Evolutionary conservation across 768 basidiomycete genomes (phyloP).

Genomic region (Candolleomyces aberdarensis): DNA sequence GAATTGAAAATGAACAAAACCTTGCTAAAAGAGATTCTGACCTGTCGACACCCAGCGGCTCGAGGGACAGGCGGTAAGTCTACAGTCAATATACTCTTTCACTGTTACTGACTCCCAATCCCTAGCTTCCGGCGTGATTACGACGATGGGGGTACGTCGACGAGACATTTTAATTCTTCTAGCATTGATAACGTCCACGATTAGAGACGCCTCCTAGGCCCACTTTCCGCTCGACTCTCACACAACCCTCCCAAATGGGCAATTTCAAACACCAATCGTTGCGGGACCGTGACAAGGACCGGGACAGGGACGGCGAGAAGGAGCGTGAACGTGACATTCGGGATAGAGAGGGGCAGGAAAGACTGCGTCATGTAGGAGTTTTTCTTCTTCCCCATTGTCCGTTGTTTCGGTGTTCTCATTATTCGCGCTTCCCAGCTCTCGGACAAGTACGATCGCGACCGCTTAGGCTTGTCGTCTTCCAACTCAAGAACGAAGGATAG

Average conservation of each 20-base stretch:
- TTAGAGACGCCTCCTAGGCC: constrained; percentile 57
- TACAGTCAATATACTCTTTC: constrained; percentile 8
- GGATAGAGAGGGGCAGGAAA: constrained; percentile 77
- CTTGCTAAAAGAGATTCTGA: constrained; percentile 71
- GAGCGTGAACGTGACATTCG: constrained; percentile 57
- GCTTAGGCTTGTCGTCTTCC: constrained; percentile 53
- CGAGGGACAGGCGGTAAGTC: constrained; percentile 67
- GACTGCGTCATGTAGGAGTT: constrained; percentile 66
- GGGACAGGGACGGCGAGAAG: constrained; percentile 45
- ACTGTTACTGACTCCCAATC: constrained; percentile 12
- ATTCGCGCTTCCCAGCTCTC: constrained; percentile 52
- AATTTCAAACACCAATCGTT: constrained; percentile 88
- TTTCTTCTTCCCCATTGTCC: constrained; percentile 1
- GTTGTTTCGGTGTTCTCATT: constrained; percentile 9
- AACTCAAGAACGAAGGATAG: constrained; percentile 62
- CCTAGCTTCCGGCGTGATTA: constrained; percentile 70
- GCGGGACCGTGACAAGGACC: constrained; percentile 60
- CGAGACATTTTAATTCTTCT: not conserved
- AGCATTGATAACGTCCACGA: constrained; percentile 4
- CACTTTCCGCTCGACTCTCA: constrained; percentile 66
- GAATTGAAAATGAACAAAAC: constrained; percentile 61
- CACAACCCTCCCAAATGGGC: constrained; percentile 90
- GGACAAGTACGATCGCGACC: constrained; percentile 84
- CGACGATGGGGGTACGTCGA: constrained; percentile 64
- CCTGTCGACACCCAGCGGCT: constrained; percentile 44